Evolutionary conservation across 1,284 basidiomycete species (phyloP).

Genomic region (Amylostereum areolatum): DNA sequence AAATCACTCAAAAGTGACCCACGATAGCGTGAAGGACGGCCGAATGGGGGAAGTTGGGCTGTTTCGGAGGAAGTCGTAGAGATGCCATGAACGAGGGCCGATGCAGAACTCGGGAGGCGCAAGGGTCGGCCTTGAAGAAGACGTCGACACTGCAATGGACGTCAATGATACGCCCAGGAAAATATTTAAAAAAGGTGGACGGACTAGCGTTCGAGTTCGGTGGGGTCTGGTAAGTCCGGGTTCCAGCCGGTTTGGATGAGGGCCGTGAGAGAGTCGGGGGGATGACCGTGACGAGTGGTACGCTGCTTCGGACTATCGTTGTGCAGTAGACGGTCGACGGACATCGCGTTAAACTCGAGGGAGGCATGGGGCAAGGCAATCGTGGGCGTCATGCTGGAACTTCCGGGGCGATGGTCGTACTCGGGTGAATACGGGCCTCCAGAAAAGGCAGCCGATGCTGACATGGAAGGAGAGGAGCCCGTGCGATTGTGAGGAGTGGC

Average conservation of each 20-base stretch:
- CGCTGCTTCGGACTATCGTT: constrained; percentile 46
- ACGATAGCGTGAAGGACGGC: constrained; percentile 80
- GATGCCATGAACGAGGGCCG: constrained; percentile 72
- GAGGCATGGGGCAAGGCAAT: constrained; percentile 45
- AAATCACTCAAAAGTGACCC: constrained; percentile 8
- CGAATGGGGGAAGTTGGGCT: constrained; percentile 74
- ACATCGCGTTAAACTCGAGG: constrained; percentile 36
- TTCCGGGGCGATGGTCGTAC: neutral
- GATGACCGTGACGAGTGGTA: constrained; percentile 8
- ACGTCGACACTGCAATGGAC: constrained; percentile 54
- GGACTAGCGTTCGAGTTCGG: constrained; percentile 67
- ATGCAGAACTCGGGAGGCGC: constrained; percentile 73
- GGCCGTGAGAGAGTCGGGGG: constrained; percentile 50
- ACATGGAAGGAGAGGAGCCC: constrained; percentile 16
- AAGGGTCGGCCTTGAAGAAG: constrained; percentile 80
- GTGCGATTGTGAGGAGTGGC: constrained; percentile 15
- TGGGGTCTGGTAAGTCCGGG: constrained; percentile 70
- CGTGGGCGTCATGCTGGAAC: constrained; percentile 10
- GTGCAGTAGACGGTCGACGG: constrained; percentile 37
- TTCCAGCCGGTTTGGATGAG: constrained; percentile 75
- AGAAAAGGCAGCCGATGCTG: constrained; percentile 5
- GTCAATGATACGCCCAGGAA: constrained; percentile 7
- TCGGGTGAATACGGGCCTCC: constrained; percentile 6
- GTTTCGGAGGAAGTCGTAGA: constrained; percentile 68
- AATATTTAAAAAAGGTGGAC: constrained; percentile 8